Conservation (phyloP, 495 filamentous ascomycete species). For the Astrothelium macrocarpum region DNA sequence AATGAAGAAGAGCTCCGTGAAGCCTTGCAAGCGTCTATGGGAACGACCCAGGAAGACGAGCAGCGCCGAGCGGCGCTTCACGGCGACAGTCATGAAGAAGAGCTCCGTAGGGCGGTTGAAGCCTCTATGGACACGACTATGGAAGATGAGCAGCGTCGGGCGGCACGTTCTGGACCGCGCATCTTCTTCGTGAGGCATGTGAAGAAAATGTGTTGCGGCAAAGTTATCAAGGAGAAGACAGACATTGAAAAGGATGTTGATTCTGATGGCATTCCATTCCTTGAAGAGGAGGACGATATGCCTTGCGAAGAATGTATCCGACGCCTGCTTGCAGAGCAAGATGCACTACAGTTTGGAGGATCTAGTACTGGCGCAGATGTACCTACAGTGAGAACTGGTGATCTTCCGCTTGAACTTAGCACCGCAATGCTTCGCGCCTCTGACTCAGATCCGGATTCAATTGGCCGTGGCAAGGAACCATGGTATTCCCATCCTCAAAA, state of each 20-base stretch:
- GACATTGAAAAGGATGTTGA: background rate
- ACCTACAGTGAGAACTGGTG: background rate
- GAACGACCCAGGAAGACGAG: background rate
- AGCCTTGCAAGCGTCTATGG: background rate
- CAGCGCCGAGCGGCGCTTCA: background rate
- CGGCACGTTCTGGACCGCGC: background rate
- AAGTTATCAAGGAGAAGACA: background rate
- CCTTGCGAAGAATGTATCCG: background rate
- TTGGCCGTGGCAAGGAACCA: background rate
- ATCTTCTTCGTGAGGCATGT: conserved; percentile 4
- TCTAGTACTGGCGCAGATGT: background rate
- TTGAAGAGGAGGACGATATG: conserved; percentile 1
- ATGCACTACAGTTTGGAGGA: background rate
- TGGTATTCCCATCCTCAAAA: background rate
- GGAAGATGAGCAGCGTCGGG: background rate
- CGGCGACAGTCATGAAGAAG: too few species aligned
- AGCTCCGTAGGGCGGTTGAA: background rate
- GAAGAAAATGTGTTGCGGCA: conserved; percentile 1
- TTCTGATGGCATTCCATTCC: conserved; percentile 3
- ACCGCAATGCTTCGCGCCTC: background rate
- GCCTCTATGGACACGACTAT: background rate
- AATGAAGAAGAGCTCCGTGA: background rate
- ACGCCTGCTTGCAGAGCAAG: background rate
- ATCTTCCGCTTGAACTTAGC: background rate
- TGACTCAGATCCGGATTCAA: background rate